Evolutionary conservation across 164 flowering plant genomes (phyloP), one percentile per base, ranked within the genome.

Genomic region (Nymphaea thermarum): DNA sequence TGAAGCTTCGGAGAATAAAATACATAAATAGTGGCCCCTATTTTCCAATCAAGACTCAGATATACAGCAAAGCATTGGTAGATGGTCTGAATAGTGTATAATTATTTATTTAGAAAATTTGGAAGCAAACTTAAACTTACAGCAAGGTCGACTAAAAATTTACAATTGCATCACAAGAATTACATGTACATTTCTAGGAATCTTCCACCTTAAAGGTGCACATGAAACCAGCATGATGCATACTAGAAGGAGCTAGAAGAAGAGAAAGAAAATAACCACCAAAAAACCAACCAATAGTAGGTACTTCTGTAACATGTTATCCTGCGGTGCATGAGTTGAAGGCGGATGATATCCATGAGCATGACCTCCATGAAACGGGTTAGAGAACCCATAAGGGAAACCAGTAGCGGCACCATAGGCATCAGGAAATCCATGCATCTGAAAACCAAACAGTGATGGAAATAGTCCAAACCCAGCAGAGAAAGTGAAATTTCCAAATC

Each of bases 341-440:
- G 78, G 77, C 11, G 11, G 64, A 41, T 17, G 41, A 17, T 62
- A 17, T 17, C 64, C 64, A 75, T 83, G 85, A 6, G 68, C 77
- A 73, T 81, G 84, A 4, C 80, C 85, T 5, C 86, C 86, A 69
- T 85, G 90, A 76, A 80, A 82, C 43, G 81, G 67, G 70, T 82
- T 79, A 53, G 80, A 55, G 70, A 71, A 78, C 12, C 88, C 85
- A 74, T 78, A 77, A 0, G 87, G 85, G 66, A 67, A 84, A 43
- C 86, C 84, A 63, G 87, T 72, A 62, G 86, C 73, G 57, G 82
- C 71, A 15, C 91, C 91, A 72, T 85, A 84, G 53, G 83, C 78
- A 76, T 83, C 83, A 12, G 83, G 80, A 65, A 84, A 83, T n/a
- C 90, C 86, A 69, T 89, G 87, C n/a, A 85, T 77, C 36, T 85